Percentiles rank a stretch among this genome's conserved stretches.
These are phyloP conservation scores for Sechiopsis laciniata DNA, from an alignment of 306 rosid species.

Conservation along the genomic window DNA sequence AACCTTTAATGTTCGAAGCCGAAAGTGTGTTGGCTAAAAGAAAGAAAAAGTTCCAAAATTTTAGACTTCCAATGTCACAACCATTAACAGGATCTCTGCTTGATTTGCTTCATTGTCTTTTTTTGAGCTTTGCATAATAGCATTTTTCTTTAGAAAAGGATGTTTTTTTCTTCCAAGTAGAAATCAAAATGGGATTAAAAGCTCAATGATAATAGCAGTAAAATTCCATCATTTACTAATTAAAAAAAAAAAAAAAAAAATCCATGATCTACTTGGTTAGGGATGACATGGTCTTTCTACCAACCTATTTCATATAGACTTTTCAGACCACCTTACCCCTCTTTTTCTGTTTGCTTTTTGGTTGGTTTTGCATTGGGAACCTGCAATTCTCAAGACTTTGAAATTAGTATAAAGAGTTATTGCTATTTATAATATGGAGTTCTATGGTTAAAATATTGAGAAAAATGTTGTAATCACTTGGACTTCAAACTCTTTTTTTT, in stretches of 20 bases:
- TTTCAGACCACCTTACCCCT: conserved; percentile 17
- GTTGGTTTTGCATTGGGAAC: not conserved
- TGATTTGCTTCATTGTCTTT: conserved; percentile 13
- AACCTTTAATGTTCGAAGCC: not conserved
- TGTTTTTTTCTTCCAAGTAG: not conserved
- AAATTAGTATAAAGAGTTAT: not conserved
- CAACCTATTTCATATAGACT: not conserved
- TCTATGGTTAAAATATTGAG: too few relatives aligned
- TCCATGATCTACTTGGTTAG: not conserved
- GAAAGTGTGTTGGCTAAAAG: conserved; percentile 21
- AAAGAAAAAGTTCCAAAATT: conserved; percentile 15
- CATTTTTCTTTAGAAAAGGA: not conserved
- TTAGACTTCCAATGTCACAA: conserved; percentile 16
- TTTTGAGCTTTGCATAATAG: not conserved
- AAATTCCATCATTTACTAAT: not conserved
- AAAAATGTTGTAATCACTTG: too few relatives aligned
- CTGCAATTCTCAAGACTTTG: not conserved
- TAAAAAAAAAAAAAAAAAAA: too few relatives aligned
- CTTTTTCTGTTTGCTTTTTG: not conserved
- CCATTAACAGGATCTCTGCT: conserved; percentile 3
- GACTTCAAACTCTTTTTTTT: too few relatives aligned
- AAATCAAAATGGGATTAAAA: conserved; percentile 2
- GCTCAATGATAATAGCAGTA: not conserved
- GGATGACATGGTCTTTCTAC: not conserved
- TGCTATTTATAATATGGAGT: too few relatives aligned